Percentiles rank a stretch among this genome's conserved stretches.
Conservation (phyloP, 805 yeast genomes). For the Yamadazyma insecticola region DNA sequence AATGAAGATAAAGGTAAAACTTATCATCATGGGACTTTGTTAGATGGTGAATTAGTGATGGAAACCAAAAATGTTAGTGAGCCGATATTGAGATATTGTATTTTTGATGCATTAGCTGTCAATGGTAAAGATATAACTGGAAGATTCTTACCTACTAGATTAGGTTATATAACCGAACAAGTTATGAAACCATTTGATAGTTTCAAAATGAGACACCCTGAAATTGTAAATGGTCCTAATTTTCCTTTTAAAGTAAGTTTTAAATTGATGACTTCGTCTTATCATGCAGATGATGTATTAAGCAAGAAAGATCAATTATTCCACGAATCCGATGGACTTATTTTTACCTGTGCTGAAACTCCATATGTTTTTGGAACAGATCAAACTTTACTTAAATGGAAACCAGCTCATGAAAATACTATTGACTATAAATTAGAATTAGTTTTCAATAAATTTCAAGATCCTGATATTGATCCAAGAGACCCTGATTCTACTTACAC, state of each 20-base stretch:
- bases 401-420: conserved; percentile 93
- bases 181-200: conserved; percentile 79
- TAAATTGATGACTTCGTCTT: conserved; percentile 84
- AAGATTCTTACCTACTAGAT: conserved; percentile 70
- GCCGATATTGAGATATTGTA: conserved; percentile 60
- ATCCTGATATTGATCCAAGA: conserved; percentile 59
- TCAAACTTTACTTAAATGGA: conserved; percentile 85
- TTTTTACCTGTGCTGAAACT: conserved; percentile 85
- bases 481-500: conserved; percentile 68
- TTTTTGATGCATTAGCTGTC: conserved; percentile 87
- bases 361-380: conserved; percentile 92
- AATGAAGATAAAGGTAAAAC: conserved; percentile 44
- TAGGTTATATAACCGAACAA: conserved; percentile 80
- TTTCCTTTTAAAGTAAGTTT: conserved; percentile 85
- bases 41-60: conserved; percentile 91
- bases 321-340: conserved; percentile 90
- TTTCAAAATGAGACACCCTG: conserved; percentile 65
- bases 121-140: conserved; percentile 69
- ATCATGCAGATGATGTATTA: conserved; percentile 71
- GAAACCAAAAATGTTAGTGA: conserved; percentile 58
- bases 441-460: conserved; percentile 54
- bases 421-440: conserved; percentile 77
- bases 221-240: conserved; percentile 52
- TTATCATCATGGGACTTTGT: conserved; percentile 80
- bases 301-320: conserved; percentile 66